Base-by-base conservation (phyloP, 2,329 filamentous ascomycete species). In the Aspergillus sojae region DNA sequence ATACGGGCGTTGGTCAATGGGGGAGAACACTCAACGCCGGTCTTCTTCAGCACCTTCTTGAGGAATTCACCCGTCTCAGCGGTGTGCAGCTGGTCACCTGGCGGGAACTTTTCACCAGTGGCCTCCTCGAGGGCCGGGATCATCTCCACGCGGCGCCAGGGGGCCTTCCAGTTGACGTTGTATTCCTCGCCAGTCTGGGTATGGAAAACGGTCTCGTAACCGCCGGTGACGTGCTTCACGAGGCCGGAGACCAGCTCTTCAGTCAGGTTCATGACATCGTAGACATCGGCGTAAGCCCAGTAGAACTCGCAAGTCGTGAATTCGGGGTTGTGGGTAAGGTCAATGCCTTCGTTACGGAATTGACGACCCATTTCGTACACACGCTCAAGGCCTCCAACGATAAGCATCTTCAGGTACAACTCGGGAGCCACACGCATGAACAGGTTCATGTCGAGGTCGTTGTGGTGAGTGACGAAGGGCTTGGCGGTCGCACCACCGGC, bases 281-380 rank as follows among this genome's bases (percentile, higher is more conserved):
- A 91, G 70, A 97, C 88, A 79, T 97, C 93, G 61, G 91, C 91
- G 70, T 93, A 98, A 4, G 95, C 94, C 87, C 91, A 89, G 81
- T 99, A 99, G 82, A 98, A 98, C 80, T 99, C 95, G 78, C 93
- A 92, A 30, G 93, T 96, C 50, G 95, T 99, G 83, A 99, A 99
- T 78, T 99, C 95, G 45, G 92, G 95, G 84, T 98, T 99, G 85
- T 99, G 95, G 9, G 95, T 99, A 57, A 95, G 83, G 77, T 96
- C 93, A 68, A 93, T 90, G 64, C 91, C 90, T 80, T 97, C 94
- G 75, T 99, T 99, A 73, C 95, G 85, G 87, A 99, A 99, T 77
- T 96, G 93, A 69, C 93, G 90, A 68, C 95, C 95, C 67, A 99
- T 88, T 78, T 99, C 95, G 80, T 97, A 99, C 16, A 99, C 95